phyloP scores from a whole-genome alignment of 768 basidiomycete species.

The Lanmaoa rubissima region DNA sequence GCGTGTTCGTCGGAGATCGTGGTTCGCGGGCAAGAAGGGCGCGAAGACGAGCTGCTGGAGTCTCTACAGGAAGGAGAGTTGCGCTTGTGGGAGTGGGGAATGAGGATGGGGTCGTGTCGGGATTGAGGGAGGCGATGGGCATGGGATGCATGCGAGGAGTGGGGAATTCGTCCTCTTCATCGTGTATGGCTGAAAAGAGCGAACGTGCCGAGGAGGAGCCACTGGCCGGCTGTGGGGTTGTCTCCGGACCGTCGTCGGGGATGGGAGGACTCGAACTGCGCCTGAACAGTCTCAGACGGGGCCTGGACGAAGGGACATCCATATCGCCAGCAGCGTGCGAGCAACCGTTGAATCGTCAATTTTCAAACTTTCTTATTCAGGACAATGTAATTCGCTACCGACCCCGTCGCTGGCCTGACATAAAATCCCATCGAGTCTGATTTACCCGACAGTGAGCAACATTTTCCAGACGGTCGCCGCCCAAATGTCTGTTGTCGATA shows the following conservation, averaged over 20 bases:
- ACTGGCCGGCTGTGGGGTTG: conserved; percentile 21
- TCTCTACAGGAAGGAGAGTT: conserved; percentile 33
- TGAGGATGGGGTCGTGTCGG: conserved; percentile 1
- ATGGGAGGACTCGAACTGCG: conserved; percentile 9
- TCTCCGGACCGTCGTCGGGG: conserved; percentile 12
- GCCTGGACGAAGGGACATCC: conserved; percentile 2
- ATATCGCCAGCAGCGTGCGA: background rate
- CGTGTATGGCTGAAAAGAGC: conserved; percentile 10
- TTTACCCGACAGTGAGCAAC: no score
- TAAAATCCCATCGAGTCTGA: no score
- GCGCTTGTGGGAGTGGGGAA: conserved; percentile 2
- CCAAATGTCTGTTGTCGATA: no score
- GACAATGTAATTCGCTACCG: no score
- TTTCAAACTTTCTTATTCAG: no score
- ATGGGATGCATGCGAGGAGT: conserved; percentile 29
- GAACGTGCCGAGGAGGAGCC: conserved; percentile 14
- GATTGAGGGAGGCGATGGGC: conserved; percentile 18
- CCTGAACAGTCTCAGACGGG: conserved; percentile 13
- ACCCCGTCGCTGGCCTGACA: no score
- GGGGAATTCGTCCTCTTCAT: conserved; percentile 31
- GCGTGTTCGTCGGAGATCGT: conserved; percentile 33
- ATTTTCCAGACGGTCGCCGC: no score
- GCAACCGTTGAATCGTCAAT: no score
- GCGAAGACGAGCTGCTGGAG: conserved; percentile 61
- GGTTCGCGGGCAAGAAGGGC: conserved; percentile 56